Percentiles rank a stretch among this genome's conserved stretches.
phyloP scores from a whole-genome alignment of 257 asterid genomes.

The Thymus quinquecostatus region DNA sequence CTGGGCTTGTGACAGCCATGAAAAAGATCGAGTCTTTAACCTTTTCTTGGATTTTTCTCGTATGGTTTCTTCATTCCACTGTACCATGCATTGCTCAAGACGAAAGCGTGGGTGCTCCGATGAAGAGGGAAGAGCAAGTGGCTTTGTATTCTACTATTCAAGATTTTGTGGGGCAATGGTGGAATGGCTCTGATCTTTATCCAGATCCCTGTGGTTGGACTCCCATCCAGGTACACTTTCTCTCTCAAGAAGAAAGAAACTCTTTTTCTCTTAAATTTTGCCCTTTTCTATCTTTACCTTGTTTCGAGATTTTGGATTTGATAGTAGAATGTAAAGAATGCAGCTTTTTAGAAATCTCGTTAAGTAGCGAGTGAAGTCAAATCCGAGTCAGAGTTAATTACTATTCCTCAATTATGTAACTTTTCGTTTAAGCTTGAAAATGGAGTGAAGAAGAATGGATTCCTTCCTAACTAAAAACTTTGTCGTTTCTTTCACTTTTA shows the following conservation, averaged over 20 bases:
- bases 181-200: conserved; percentile 99
- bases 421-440: conserved; percentile 5
- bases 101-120: conserved; percentile 58
- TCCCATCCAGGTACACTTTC: conserved; percentile 69
- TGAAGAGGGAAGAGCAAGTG: conserved; percentile 66
- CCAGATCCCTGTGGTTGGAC: conserved; percentile 99
- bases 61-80: conserved; percentile 36
- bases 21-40: conserved; percentile 36
- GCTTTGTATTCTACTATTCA: conserved; percentile 85
- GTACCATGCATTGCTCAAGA: conserved; percentile 60
- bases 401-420: neutral
- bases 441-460: conserved; percentile 18
- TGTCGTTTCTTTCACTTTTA: conserved; percentile 34
- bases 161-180: conserved; percentile 89
- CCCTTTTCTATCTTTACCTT: conserved; percentile 2
- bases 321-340: conserved; percentile 26
- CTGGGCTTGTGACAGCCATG: conserved; percentile 43
- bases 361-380: conserved; percentile 29
- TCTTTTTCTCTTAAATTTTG: neutral
- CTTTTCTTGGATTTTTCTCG: conserved; percentile 31
- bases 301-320: conserved; percentile 29
- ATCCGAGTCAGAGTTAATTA: conserved; percentile 26
- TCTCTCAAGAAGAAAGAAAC: neutral
- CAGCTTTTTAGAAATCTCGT: conserved; percentile 24
- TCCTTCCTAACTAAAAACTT: conserved; percentile 24